Evolutionary conservation across 106 monocot genomes (phyloP).

Genomic region (Iris macrosiphon): DNA sequence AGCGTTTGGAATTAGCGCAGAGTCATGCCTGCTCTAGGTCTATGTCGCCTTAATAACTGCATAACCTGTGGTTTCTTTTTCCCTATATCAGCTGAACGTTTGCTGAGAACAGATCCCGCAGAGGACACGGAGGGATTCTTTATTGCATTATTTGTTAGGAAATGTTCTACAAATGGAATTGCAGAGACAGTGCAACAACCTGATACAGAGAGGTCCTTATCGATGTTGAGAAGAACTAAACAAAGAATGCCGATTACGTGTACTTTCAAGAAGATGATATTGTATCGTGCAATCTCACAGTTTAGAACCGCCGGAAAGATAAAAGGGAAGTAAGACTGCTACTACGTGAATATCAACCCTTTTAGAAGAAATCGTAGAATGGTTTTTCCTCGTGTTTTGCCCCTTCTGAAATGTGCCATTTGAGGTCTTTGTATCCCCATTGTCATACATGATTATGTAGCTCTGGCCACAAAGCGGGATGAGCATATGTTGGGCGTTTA

Average conservation of each 20-base stretch:
- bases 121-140: constrained; percentile 90
- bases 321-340: no score
- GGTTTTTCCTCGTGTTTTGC: no score
- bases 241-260: not conserved
- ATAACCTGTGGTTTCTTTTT: no score
- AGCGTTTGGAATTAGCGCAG: not conserved
- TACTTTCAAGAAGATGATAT: not conserved
- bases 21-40: no score
- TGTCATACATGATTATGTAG: no score
- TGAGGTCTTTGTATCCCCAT: no score
- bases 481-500: no score
- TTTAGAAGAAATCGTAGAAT: no score
- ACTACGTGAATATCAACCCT: no score
- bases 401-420: no score
- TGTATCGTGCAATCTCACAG: not conserved
- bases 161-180: not conserved
- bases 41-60: no score
- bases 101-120: constrained; percentile 61
- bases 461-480: no score
- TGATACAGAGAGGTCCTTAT: not conserved
- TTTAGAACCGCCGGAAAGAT: not conserved
- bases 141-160: constrained; percentile 81
- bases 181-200: not conserved
- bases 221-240: not conserved
- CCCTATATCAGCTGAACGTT: constrained; percentile 49